Conservation (phyloP, 768 basidiomycete genomes). For the Hemileccinum impolitum region DNA sequence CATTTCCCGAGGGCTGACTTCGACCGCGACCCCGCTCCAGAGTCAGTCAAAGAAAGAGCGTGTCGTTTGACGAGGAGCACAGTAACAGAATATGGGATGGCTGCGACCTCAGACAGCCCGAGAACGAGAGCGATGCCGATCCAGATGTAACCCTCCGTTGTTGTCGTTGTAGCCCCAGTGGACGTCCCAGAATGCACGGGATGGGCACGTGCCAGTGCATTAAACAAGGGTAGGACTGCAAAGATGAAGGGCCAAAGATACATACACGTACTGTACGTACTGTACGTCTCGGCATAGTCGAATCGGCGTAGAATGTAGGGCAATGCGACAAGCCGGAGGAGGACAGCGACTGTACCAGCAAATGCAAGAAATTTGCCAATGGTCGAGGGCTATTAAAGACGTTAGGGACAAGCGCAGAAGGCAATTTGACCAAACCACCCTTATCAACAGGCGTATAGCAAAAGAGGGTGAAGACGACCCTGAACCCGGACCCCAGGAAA, state of each 20-base stretch:
- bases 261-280: conserved; percentile 1
- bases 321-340: conserved; percentile 47
- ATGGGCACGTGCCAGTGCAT: not conserved
- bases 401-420: not conserved
- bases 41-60: conserved; percentile 31
- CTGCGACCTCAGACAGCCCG: conserved; percentile 27
- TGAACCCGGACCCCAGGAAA: conserved; percentile 43
- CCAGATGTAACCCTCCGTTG: conserved; percentile 38
- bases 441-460: conserved; percentile 45
- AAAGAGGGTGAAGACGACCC: too few species aligned
- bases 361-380: conserved; percentile 56
- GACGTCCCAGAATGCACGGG: not conserved
- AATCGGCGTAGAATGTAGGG: too few species aligned
- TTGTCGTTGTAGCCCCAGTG: not conserved
- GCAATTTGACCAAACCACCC: conserved; percentile 52
- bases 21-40: not conserved
- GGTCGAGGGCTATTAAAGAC: conserved; percentile 39
- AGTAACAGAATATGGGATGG: conserved; percentile 39
- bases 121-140: conserved; percentile 42
- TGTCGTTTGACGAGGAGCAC: conserved; percentile 57
- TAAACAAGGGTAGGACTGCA: conserved; percentile 3
- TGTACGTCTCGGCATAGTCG: not conserved
- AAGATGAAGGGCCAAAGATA: conserved; percentile 7
- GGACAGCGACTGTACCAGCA: conserved; percentile 43
- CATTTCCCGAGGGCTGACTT: conserved; percentile 48